Base-by-base conservation (phyloP, 768 basidiomycete species). In the Sistotremastrum suecicum region DNA sequence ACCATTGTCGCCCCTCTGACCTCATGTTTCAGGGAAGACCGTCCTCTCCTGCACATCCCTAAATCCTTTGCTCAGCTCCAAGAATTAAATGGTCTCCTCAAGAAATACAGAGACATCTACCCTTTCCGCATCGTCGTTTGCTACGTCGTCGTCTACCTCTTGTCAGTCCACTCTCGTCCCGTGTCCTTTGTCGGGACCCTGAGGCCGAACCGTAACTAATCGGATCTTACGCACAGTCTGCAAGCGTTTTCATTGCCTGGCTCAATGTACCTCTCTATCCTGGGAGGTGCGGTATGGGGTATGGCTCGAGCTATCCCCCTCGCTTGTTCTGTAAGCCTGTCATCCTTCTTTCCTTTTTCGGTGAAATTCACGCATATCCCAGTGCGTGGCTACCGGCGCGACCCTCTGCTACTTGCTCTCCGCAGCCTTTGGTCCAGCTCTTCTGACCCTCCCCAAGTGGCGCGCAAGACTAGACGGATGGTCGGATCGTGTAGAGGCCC, bases 221-320 rank as follows among this genome's bases (percentile, higher is more conserved):
- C 12, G 8, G 41, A 42, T 20, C 46, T 39, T 40, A 36, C 11
- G 2, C 36, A 7, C 57, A 94, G 91, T 64, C 70, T 97, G 5
- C 92, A 98, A 69, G 89, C 90, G 0, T 98, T 97, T 64, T 92
- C 91, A 5, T 72, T 97, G 9, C 92, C 94, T 0, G 92, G 92
- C 1, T 94, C 90, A 38, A 94, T 98, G 91, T 98, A 98, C 59
- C 76, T 98, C 41, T 90, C 90, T 44, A 95, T 98, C 56, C 78
- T 97, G 8, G 91, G 86, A 12, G 94, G 94, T 34, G 94, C 94
- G 0, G 84, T 95, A 3, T 98, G 90, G 80, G 92, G 92, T 36
- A 80, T 94, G 31, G 64, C 85, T 2, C 65, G 78, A 7, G 92
- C 92, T 0, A 71, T 97, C 4, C 83, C 86, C 4, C 73, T 98